Conservation (phyloP, 176 grass and related monocot genomes). For the Guadua angustifolia region DNA sequence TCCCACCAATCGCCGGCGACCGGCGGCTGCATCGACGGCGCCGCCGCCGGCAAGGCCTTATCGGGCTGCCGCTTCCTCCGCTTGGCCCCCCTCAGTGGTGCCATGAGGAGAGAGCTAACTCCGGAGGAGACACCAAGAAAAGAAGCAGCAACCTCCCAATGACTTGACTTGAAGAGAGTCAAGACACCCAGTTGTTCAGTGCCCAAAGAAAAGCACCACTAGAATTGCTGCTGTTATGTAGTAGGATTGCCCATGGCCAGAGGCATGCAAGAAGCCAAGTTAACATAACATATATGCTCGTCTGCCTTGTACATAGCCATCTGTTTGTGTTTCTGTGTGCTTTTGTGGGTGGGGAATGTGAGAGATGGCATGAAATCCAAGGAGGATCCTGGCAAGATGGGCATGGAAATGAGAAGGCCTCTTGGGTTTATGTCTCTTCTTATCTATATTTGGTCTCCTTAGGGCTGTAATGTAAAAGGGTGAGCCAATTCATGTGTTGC, state of each 20-base stretch:
- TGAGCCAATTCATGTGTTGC: background rate
- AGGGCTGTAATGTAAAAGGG: background rate
- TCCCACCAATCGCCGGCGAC: conserved; percentile 71
- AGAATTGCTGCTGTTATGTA: conserved; percentile 11
- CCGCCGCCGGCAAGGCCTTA: conserved; percentile 31
- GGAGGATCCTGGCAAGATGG: conserved; percentile 1
- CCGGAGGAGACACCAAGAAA: conserved; percentile 48
- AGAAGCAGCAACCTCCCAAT: conserved; percentile 12
- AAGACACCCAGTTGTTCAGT: conserved; percentile 32
- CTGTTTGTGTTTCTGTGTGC: background rate
- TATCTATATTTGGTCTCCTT: background rate
- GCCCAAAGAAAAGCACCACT: background rate
- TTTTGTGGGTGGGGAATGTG: background rate
- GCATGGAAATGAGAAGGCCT: background rate
- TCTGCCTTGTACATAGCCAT: background rate
- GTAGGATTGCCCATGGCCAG: background rate
- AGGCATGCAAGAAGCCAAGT: conserved; percentile 41
- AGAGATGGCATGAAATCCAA: background rate
- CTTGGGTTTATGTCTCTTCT: background rate
- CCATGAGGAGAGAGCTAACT: conserved; percentile 54
- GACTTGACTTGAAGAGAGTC: conserved; percentile 36
- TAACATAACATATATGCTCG: background rate
- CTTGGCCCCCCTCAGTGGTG: conserved; percentile 64
- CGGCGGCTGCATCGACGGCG: conserved; percentile 42
- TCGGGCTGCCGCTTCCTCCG: conserved; percentile 58